Percentiles rank a stretch among this genome's conserved stretches.
These are phyloP conservation scores for Phalaenopsis aphrodite DNA, from an alignment of 106 monocot genomes.

Conservation along the genomic window DNA sequence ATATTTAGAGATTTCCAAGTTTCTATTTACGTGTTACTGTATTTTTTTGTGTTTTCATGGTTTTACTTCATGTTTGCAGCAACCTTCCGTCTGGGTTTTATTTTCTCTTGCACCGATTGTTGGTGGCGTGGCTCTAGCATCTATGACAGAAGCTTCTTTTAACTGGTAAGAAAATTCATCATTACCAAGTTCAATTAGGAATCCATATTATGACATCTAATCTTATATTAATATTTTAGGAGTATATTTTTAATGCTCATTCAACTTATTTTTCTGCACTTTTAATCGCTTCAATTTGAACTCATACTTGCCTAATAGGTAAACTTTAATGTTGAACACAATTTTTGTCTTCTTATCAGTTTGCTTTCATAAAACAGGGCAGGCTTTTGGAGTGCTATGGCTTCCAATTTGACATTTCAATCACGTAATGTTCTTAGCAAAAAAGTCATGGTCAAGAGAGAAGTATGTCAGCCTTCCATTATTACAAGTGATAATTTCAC, in stretches of 20 bases:
- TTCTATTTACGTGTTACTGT: neutral
- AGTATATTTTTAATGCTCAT: neutral
- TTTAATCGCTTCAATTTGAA: neutral
- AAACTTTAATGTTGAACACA: neutral
- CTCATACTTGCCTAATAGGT: neutral
- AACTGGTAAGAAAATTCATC: constrained; percentile 43
- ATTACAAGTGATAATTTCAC: too few relatives aligned
- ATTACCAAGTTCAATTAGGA: neutral
- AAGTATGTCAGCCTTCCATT: constrained; percentile 30
- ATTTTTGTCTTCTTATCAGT: neutral
- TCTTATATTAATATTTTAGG: neutral
- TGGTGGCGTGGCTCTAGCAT: constrained; percentile 73
- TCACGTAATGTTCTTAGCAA: constrained; percentile 97
- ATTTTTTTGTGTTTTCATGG: neutral
- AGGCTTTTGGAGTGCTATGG: constrained; percentile 99
- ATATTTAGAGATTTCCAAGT: neutral
- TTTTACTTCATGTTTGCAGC: constrained; percentile 20
- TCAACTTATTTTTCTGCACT: neutral
- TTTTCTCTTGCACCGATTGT: constrained; percentile 62
- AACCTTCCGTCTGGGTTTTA: constrained; percentile 45
- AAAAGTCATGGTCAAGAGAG: constrained; percentile 78
- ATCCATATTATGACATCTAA: neutral
- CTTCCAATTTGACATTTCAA: constrained; percentile 82
- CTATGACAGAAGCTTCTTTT: constrained; percentile 68
- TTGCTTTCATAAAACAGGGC: constrained; percentile 40